These are phyloP conservation scores for Oryza meridionalis DNA, from an alignment of 176 grass and related monocot genomes.

Conservation along the genomic window DNA sequence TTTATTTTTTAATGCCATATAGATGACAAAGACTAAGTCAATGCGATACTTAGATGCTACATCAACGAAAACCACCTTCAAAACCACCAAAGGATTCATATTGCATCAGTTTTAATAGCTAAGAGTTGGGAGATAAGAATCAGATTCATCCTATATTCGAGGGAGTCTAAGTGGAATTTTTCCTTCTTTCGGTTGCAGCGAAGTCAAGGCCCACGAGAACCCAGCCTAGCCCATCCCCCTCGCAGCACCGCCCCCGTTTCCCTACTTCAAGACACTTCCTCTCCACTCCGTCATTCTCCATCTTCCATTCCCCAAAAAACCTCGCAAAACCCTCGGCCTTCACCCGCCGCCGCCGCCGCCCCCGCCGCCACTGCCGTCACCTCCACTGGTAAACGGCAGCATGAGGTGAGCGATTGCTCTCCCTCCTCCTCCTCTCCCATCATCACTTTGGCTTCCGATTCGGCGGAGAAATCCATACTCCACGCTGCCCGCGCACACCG, in stretches of 20 bases:
- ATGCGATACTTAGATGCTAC: no score
- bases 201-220: background rate
- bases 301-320: conserved; percentile 26
- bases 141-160: no score
- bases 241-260: background rate
- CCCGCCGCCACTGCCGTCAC: background rate
- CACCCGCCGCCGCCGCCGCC: conserved; percentile 18
- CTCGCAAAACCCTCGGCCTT: conserved; percentile 46
- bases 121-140: no score
- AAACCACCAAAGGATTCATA: no score
- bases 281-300: background rate
- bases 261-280: conserved; percentile 1
- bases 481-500: background rate
- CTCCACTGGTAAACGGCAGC: conserved; percentile 2
- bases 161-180: no score
- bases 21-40: no score
- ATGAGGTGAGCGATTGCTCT: conserved; percentile 45
- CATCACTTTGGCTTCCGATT: background rate
- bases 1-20: no score
- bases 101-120: no score
- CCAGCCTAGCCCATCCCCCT: background rate
- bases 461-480: background rate
- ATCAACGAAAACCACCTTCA: no score
- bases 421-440: background rate
- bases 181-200: background rate